phyloP scores from a whole-genome alignment of 768 basidiomycete species.

The Psilocybe subaeruginosa region DNA sequence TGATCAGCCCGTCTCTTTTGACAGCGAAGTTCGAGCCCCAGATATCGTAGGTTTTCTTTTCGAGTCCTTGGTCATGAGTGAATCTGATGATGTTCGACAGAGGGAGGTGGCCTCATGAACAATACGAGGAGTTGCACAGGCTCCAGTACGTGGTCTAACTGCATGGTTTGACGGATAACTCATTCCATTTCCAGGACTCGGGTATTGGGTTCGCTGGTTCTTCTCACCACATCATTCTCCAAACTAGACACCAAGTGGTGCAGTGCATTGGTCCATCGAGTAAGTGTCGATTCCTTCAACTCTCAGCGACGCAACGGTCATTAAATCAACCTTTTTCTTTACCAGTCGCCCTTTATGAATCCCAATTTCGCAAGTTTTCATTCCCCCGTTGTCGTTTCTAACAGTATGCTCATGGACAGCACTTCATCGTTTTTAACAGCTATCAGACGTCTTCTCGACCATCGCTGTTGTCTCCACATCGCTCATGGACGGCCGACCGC shows the following conservation, averaged over 20 bases:
- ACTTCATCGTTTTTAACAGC: slow-evolving; percentile 22
- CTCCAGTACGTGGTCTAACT: slow-evolving; percentile 30
- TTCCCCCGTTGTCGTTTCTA: neutral
- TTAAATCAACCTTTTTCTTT: neutral
- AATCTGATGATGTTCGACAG: slow-evolving; percentile 23
- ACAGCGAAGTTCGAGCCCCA: slow-evolving; percentile 46
- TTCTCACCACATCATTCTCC: slow-evolving; percentile 41
- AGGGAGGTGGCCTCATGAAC: slow-evolving; percentile 43
- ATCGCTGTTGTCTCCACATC: slow-evolving; percentile 41
- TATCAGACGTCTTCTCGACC: slow-evolving; percentile 47
- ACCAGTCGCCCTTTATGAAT: slow-evolving; percentile 41
- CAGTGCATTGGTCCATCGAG: slow-evolving; percentile 43
- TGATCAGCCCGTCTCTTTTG: slow-evolving; percentile 36
- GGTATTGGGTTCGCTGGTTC: slow-evolving; percentile 33
- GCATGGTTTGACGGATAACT: neutral
- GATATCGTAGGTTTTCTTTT: slow-evolving; percentile 33
- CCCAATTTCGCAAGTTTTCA: slow-evolving; percentile 40
- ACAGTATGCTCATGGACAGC: neutral
- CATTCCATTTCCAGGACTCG: slow-evolving; percentile 23
- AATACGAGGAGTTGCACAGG: slow-evolving; percentile 35
- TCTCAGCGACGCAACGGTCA: neutral
- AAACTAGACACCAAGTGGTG: slow-evolving; percentile 47
- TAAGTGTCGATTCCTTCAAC: slow-evolving; percentile 18
- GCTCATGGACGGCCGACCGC: slow-evolving; percentile 34
- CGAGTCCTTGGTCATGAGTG: neutral